Conservation (phyloP, 768 basidiomycete species). For the Leccinum disarticulatum region DNA sequence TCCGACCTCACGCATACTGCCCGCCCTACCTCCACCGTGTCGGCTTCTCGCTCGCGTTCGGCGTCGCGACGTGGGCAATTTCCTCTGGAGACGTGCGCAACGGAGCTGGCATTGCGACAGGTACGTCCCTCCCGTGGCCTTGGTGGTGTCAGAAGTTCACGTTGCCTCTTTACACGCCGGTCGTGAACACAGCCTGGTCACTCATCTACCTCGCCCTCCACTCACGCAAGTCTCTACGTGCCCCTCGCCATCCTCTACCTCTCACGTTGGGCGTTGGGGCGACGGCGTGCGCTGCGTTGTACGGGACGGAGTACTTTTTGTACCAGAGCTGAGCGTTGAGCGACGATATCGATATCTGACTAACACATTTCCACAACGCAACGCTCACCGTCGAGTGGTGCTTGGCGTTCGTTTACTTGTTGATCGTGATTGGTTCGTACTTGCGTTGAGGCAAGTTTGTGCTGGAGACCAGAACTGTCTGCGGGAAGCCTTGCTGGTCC, state of each 20-base stretch:
- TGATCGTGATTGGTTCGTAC: neutral
- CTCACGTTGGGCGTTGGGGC: conserved; percentile 34
- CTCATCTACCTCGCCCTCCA: conserved; percentile 45
- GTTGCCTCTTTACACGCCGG: neutral
- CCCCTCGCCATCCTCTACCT: conserved; percentile 35
- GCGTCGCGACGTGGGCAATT: conserved; percentile 45
- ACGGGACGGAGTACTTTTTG: conserved; percentile 30
- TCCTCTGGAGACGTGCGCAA: conserved; percentile 40
- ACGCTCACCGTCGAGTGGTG: neutral
- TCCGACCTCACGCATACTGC: conserved; percentile 29
- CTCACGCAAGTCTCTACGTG: conserved; percentile 31
- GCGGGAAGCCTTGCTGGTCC: no score
- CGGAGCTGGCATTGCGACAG: conserved; percentile 44
- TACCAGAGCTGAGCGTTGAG: conserved; percentile 24
- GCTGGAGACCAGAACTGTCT: no score
- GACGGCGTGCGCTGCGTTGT: conserved; percentile 26
- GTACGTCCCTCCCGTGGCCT: conserved; percentile 7
- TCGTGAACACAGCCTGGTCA: conserved; percentile 39
- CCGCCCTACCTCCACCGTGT: conserved; percentile 44
- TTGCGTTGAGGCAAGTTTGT: neutral
- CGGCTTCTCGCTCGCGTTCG: conserved; percentile 44
- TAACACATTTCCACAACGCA: neutral
- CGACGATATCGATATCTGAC: neutral
- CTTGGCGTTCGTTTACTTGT: neutral
- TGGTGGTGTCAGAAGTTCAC: neutral